These are phyloP conservation scores for Metrosideros polymorpha DNA, from an alignment of 441 rosid species.

Conservation along the genomic window DNA sequence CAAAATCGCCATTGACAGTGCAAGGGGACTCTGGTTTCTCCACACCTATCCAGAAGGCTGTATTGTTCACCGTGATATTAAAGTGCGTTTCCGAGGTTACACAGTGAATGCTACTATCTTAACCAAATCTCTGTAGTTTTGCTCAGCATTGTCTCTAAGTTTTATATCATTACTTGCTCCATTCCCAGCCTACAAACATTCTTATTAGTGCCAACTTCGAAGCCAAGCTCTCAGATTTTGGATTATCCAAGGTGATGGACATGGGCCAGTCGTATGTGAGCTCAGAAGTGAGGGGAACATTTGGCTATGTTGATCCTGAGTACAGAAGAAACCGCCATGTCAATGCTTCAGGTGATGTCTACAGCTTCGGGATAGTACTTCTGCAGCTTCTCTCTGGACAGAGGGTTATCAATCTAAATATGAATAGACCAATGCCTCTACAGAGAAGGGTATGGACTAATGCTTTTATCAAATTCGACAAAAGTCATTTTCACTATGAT, in stretches of 20 bases:
- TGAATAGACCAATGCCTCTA: constrained; percentile 32
- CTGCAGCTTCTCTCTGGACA: constrained; percentile 49
- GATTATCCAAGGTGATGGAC: constrained; percentile 52
- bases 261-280: constrained; percentile 48
- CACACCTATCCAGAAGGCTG: constrained; percentile 52
- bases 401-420: constrained; percentile 36
- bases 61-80: constrained; percentile 53
- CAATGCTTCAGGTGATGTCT: constrained; percentile 48
- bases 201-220: constrained; percentile 34
- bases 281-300: constrained; percentile 61
- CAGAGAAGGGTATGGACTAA: constrained; percentile 28
- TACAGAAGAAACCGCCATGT: constrained; percentile 43
- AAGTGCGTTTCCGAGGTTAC: constrained; percentile 15
- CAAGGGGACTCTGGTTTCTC: constrained; percentile 52
- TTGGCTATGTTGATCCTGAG: constrained; percentile 56
- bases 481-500: neutral
- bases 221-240: constrained; percentile 56
- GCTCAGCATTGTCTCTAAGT: neutral
- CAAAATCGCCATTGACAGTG: constrained; percentile 40
- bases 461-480: neutral
- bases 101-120: neutral
- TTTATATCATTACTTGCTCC: neutral
- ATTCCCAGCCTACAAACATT: constrained; percentile 49
- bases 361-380: constrained; percentile 54
- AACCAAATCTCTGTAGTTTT: neutral